Percentiles rank a stretch among this genome's conserved stretches.
Conservation (phyloP, 169 alveolate species). For the Cryptosporidium felis region DNA sequence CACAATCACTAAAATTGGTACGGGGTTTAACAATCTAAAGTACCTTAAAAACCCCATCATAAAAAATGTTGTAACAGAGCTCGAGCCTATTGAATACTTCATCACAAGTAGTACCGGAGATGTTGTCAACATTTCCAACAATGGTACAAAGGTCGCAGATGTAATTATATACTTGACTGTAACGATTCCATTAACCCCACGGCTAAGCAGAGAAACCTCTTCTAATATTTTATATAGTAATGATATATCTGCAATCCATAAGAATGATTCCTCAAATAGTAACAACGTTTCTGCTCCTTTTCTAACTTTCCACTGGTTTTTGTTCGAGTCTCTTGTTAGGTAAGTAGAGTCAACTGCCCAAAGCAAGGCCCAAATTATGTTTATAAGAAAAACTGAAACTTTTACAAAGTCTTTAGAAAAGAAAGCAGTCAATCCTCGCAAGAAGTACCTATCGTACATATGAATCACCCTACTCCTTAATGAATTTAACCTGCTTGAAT, state of each 20-base stretch:
- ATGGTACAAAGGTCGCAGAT: conserved; percentile 41
- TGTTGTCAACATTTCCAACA: conserved; percentile 52
- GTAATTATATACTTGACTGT: conserved; percentile 30
- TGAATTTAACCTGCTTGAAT: not conserved
- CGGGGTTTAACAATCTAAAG: conserved; percentile 33
- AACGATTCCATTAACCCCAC: conserved; percentile 33
- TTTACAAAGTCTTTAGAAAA: conserved; percentile 41
- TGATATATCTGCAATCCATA: conserved; percentile 64
- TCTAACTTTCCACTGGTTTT: conserved; percentile 45
- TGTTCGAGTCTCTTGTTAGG: not conserved
- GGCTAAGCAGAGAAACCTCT: conserved; percentile 17
- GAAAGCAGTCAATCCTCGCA: conserved; percentile 58
- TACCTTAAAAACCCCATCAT: conserved; percentile 46
- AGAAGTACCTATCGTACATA: conserved; percentile 34
- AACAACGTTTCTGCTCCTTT: conserved; percentile 1
- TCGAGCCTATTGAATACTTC: conserved; percentile 33
- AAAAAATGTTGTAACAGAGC: conserved; percentile 50
- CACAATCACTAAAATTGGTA: conserved; percentile 10
- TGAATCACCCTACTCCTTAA: conserved; percentile 25
- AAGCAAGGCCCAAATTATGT: conserved; percentile 43
- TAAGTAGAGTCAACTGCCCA: conserved; percentile 42
- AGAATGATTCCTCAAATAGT: conserved; percentile 44
- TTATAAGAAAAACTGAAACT: conserved; percentile 16
- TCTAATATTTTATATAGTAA: conserved; percentile 15
- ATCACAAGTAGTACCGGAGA: conserved; percentile 25